Evolutionary conservation across 768 basidiomycete species (phyloP), one percentile per base, ranked within the genome.

Genomic region (Artomyces pyxidatus): DNA sequence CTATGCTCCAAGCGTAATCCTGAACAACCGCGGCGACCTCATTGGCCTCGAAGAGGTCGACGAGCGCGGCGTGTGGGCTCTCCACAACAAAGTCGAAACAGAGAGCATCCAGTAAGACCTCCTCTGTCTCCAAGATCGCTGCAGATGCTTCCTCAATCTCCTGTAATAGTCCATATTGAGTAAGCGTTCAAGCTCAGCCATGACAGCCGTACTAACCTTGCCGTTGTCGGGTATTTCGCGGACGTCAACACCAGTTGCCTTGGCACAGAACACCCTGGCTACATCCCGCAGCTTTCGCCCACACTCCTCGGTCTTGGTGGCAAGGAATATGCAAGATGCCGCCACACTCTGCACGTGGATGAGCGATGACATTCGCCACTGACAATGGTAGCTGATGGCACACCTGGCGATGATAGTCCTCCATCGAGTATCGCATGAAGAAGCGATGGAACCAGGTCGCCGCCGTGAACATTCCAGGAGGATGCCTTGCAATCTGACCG

Each of bases 371-470:
- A 28, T 10, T 2, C 37, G 45, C 11, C 14, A 21, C 21, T 14
- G 29, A 42, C 10, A n/a, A n/a, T n/a, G n/a, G 44, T 4, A 28
- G 37, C 26, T 26, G 46, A 38, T 51, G 30, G 30, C 28, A 51
- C 71, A 85, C 88, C 72, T 87, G 85, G 37, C 81, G 76, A 56
- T 86, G 83, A 59, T 86, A 85, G 59, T 89, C 85, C 58, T 85
- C 81, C 77, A 88, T 78, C 23, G 88, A 79, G 62, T 78, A 83
- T 51, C 89, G 76, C 88, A 92, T 89, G 64, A 87, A 92, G 65
- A 92, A 92, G 11, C 90, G 76, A 64, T 92, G 90, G 56, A 91
- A 89, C 85, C 89, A 92, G 6, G 85, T 87, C 22, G 88, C 88
- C 22, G 90, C 88, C 22, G 90, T 88, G 59, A 85, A 85, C 70